Evolutionary conservation across 768 basidiomycete species (phyloP).

Genomic region (Boletus edulis): DNA sequence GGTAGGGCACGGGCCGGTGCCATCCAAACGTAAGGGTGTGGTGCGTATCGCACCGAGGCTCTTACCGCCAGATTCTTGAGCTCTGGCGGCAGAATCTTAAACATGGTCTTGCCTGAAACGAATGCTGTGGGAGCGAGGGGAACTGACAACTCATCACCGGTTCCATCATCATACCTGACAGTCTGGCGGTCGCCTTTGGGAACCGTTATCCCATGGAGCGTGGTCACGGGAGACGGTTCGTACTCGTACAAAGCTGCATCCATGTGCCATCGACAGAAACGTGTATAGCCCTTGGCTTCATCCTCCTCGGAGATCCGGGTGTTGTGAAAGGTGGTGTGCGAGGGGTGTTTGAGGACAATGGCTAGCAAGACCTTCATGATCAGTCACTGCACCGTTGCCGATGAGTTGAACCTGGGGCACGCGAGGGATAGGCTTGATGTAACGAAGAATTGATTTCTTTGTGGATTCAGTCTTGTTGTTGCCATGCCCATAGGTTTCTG

Average conservation of each 20-base stretch:
- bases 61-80: constrained; percentile 80
- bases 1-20: constrained; percentile 65
- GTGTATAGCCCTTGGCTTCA: constrained; percentile 65
- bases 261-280: constrained; percentile 91
- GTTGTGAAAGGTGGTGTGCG: constrained; percentile 85
- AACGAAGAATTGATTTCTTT: constrained; percentile 79
- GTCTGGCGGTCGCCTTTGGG: constrained; percentile 53
- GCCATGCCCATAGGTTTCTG: constrained; percentile 73
- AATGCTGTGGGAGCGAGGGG: constrained; percentile 87
- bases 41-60: constrained; percentile 70
- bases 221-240: constrained; percentile 77
- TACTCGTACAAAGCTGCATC: constrained; percentile 80
- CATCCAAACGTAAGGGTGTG: constrained; percentile 92
- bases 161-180: constrained; percentile 79
- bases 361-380: constrained; percentile 81
- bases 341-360: constrained; percentile 79
- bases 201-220: constrained; percentile 73
- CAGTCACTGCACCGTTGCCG: constrained; percentile 77
- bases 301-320: constrained; percentile 69
- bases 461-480: constrained; percentile 79
- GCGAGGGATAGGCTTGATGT: constrained; percentile 85
- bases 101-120: constrained; percentile 80
- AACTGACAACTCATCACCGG: constrained; percentile 76
- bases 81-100: constrained; percentile 68
- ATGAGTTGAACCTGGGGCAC: constrained; percentile 90